Conservation (phyloP, 208 protist species). For the Crithidia fasciculata region DNA sequence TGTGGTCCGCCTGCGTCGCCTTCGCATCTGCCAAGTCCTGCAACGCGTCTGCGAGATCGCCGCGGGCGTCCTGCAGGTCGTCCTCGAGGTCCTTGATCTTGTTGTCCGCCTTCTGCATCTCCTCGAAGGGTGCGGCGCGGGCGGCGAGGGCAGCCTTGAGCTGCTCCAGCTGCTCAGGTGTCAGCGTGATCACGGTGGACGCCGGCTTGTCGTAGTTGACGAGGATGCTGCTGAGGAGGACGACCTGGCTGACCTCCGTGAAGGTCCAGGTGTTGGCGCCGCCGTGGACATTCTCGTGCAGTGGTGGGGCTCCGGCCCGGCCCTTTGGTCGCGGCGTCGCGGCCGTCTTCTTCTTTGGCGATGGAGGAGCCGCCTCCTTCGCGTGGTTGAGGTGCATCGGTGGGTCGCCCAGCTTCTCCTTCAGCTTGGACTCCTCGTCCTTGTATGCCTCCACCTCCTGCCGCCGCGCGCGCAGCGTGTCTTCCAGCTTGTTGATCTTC, state of each 20-base stretch:
- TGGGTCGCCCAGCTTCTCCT: conserved; percentile 10
- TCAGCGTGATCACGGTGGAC: conserved; percentile 39
- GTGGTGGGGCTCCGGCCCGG: conserved; percentile 23
- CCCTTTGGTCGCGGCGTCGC: neutral
- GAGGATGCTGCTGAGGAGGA: conserved; percentile 35
- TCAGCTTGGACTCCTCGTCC: conserved; percentile 20
- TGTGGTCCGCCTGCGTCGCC: conserved; percentile 23
- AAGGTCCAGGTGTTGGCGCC: conserved; percentile 21
- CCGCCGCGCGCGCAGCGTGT: conserved; percentile 16
- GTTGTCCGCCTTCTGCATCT: conserved; percentile 33
- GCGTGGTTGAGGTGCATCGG: conserved; percentile 15
- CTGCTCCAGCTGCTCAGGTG: conserved; percentile 38
- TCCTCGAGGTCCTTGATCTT: conserved; percentile 32
- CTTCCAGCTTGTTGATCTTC: conserved; percentile 25
- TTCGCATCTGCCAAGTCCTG: conserved; percentile 34
- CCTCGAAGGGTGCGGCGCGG: conserved; percentile 28
- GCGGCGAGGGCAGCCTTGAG: conserved; percentile 31
- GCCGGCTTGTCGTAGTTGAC: conserved; percentile 45
- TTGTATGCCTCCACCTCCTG: conserved; percentile 21
- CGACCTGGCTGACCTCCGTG: conserved; percentile 11
- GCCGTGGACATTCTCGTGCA: conserved; percentile 24
- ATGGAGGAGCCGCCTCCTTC: neutral
- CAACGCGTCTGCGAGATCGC: conserved; percentile 30
- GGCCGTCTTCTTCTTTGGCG: neutral
- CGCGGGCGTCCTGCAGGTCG: conserved; percentile 36